Conservation (phyloP, 2,329 filamentous ascomycete genomes). For the Monilinia laxa region DNA sequence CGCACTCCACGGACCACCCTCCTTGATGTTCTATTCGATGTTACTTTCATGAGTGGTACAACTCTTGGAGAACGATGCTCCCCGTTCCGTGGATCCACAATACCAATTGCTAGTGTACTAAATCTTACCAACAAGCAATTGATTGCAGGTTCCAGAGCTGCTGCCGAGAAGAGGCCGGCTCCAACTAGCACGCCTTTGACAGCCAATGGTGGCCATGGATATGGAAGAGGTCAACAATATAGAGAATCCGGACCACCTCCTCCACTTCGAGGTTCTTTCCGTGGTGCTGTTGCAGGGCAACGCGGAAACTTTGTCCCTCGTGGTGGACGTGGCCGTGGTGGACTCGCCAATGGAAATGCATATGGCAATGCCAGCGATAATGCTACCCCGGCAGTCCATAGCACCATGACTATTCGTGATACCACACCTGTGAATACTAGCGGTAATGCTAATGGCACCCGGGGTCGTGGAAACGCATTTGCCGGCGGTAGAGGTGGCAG, state of each 20-base stretch:
- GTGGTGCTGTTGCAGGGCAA: conserved; percentile 48
- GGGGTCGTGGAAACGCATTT: conserved; percentile 30
- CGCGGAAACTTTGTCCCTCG: conserved; percentile 20
- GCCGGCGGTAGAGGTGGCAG: conserved; percentile 33
- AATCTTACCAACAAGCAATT: conserved; percentile 85
- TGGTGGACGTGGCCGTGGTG: conserved; percentile 41
- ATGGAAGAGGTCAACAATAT: conserved; percentile 61
- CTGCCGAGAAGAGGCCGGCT: conserved; percentile 52
- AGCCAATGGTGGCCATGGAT: conserved; percentile 54
- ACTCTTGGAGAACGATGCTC: conserved; percentile 87
- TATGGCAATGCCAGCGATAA: conserved; percentile 29
- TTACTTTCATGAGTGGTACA: conserved; percentile 95
- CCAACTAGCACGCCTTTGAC: conserved; percentile 52
- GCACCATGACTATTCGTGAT: conserved; percentile 33
- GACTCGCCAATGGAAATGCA: conserved; percentile 26
- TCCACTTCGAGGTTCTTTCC: conserved; percentile 57
- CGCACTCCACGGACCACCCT: conserved; percentile 79
- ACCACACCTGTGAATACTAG: conserved; percentile 27
- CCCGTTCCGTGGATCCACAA: conserved; percentile 90
- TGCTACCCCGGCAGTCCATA: conserved; percentile 33
- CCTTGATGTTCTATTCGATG: conserved; percentile 90
- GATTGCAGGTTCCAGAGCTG: conserved; percentile 63
- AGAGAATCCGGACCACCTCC: conserved; percentile 56
- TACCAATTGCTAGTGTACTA: conserved; percentile 81
- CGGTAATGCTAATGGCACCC: conserved; percentile 26